phyloP scores from a whole-genome alignment of 73 alveolate species.

The Effrenium voratum region DNA sequence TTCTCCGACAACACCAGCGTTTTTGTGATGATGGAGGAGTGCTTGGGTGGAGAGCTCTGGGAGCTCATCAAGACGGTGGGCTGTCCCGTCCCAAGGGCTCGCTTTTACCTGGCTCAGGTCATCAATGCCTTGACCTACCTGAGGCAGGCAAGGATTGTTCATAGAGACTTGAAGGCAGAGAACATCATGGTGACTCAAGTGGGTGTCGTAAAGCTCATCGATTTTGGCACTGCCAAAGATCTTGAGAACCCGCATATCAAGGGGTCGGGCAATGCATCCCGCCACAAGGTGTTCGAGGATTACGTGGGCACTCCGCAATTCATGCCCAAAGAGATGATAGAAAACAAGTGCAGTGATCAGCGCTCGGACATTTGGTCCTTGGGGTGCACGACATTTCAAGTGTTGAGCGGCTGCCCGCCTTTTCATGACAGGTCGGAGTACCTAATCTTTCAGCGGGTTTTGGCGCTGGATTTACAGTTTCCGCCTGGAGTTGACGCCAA shows the following conservation, averaged over 20 bases:
- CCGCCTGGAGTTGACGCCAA: constrained; percentile 45
- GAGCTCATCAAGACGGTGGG: constrained; percentile 69
- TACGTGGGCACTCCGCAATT: constrained; percentile 91
- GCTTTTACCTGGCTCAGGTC: constrained; percentile 30
- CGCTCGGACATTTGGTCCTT: constrained; percentile 97
- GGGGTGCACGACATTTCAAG: constrained; percentile 97
- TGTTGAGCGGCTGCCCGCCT: constrained; percentile 94
- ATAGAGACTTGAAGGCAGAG: constrained; percentile 83
- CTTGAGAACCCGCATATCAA: constrained; percentile 87
- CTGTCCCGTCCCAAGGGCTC: constrained; percentile 50
- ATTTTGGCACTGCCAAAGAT: constrained; percentile 92
- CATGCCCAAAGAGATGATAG: constrained; percentile 87
- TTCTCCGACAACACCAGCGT: constrained; percentile 50
- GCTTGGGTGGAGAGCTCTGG: constrained; percentile 93
- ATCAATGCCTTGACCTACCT: constrained; percentile 50
- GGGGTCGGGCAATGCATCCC: constrained; percentile 78
- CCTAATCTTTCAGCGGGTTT: constrained; percentile 34
- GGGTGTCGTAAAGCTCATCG: constrained; percentile 67
- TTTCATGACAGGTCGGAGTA: constrained; percentile 68
- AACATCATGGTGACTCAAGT: constrained; percentile 57
- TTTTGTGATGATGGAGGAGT: constrained; percentile 74
- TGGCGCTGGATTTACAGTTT: constrained; percentile 42
- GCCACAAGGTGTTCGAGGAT: constrained; percentile 79
- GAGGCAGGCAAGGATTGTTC: constrained; percentile 53
- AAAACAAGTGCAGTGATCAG: constrained; percentile 57